These are phyloP conservation scores for Hymenoscyphus albidus DNA, from an alignment of 2,329 filamentous ascomycete genomes.

Conservation along the genomic window DNA sequence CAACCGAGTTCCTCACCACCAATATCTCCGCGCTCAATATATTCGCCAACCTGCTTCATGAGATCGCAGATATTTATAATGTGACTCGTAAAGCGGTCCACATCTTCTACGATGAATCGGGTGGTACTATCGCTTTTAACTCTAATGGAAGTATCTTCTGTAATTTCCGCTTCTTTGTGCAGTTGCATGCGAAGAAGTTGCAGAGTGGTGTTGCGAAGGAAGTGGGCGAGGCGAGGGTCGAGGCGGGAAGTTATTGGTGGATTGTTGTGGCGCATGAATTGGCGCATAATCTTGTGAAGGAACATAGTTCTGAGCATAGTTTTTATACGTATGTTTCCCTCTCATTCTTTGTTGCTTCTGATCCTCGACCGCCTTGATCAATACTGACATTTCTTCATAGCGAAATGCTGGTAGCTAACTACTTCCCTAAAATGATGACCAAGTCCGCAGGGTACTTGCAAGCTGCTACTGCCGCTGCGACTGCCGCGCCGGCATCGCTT, in stretches of 20 bases:
- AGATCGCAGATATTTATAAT: constrained; percentile 69
- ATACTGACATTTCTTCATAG: constrained; percentile 36
- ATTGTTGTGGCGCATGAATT: constrained; percentile 94
- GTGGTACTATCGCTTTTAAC: constrained; percentile 91
- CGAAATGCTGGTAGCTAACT: constrained; percentile 73
- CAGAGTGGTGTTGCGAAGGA: constrained; percentile 28
- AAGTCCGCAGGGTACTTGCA: constrained; percentile 23
- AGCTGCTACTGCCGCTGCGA: neutral
- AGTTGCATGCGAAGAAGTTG: constrained; percentile 63
- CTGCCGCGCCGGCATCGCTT: neutral
- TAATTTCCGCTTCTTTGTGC: constrained; percentile 82
- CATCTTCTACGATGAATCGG: constrained; percentile 78
- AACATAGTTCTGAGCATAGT: constrained; percentile 75
- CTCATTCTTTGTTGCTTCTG: neutral
- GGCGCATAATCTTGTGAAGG: constrained; percentile 82
- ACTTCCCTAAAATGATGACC: constrained; percentile 65
- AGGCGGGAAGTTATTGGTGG: constrained; percentile 86
- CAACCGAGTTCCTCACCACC: constrained; percentile 54
- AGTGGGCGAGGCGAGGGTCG: constrained; percentile 49
- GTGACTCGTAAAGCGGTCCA: constrained; percentile 68
- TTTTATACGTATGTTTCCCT: constrained; percentile 64
- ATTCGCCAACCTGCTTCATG: constrained; percentile 67
- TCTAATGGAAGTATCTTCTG: constrained; percentile 83
- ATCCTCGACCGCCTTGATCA: no score
- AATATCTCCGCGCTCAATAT: constrained; percentile 61